Evolutionary conservation across 371 early-diverging fungal species (phyloP).

Genomic region (Basidiobolus heterosporus): DNA sequence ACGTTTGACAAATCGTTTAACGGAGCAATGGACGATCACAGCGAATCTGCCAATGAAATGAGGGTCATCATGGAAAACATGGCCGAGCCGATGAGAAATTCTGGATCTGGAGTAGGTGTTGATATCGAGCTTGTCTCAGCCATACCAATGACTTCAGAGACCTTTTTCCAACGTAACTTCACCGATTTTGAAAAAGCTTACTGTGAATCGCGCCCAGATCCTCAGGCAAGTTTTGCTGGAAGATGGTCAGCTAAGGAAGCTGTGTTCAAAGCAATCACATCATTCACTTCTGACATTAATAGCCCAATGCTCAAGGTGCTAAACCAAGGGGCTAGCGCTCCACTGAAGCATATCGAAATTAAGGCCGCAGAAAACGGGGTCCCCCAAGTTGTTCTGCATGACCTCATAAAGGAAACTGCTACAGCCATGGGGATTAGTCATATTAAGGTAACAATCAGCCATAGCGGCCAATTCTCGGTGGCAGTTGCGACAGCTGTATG

Average conservation of each 20-base stretch:
- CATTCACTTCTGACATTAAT: constrained; percentile 15
- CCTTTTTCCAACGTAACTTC: constrained; percentile 71
- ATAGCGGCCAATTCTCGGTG: constrained; percentile 80
- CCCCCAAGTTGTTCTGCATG: constrained; percentile 71
- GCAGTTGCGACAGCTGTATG: constrained; percentile 55
- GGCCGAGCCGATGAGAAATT: constrained; percentile 39
- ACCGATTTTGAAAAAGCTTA: constrained; percentile 63
- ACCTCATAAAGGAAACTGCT: constrained; percentile 58
- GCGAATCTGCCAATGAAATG: constrained; percentile 3
- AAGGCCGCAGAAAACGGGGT: constrained; percentile 55
- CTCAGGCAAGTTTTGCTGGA: constrained; percentile 79
- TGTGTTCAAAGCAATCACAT: constrained; percentile 79
- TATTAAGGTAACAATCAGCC: constrained; percentile 83
- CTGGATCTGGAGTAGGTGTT: constrained; percentile 60
- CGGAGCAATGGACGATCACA: constrained; percentile 13
- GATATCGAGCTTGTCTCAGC: constrained; percentile 83
- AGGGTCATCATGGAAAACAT: constrained; percentile 15
- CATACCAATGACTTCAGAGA: constrained; percentile 54
- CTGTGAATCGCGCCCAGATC: constrained; percentile 61
- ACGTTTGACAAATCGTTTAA: constrained; percentile 36
- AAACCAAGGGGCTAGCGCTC: constrained; percentile 12
- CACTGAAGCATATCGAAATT: constrained; percentile 82
- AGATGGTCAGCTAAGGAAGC: constrained; percentile 96
- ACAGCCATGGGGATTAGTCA: constrained; percentile 46
- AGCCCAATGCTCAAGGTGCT: constrained; percentile 17